Conservation (phyloP, 1,139 yeast genomes). For the Pichia sp. region DNA sequence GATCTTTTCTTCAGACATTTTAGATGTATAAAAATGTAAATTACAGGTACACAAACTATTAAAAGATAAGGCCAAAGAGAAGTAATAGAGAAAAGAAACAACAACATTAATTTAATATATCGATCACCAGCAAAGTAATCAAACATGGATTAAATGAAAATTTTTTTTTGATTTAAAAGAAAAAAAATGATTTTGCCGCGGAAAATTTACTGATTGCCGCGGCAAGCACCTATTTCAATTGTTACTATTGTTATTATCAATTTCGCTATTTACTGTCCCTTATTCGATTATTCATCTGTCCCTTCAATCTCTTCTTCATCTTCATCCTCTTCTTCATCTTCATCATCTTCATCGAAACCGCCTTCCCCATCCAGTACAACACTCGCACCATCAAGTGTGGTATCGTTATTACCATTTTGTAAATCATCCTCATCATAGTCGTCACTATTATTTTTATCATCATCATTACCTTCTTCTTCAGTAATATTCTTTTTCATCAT, state of each 20-base stretch:
- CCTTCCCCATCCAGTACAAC: constrained; percentile 30
- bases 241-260: not conserved
- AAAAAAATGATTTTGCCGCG: too few relatives aligned
- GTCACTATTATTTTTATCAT: constrained; percentile 2
- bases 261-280: not conserved
- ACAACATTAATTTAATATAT: too few relatives aligned
- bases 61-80: not conserved
- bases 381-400: constrained; percentile 15
- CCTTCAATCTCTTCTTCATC: constrained; percentile 2
- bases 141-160: too few relatives aligned
- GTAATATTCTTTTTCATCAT: constrained; percentile 34
- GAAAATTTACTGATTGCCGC: too few relatives aligned
- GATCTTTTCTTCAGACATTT: constrained; percentile 42
- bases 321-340: constrained; percentile 11
- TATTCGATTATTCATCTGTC: not conserved
- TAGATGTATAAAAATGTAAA: not conserved
- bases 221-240: too few relatives aligned
- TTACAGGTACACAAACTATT: not conserved
- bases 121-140: too few relatives aligned
- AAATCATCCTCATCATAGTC: constrained; percentile 28
- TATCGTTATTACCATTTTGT: constrained; percentile 13
- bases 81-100: not conserved
- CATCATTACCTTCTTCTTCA: constrained; percentile 9
- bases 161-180: too few relatives aligned
- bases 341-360: constrained; percentile 18